Evolutionary conservation across 768 basidiomycete genomes (phyloP).

Genomic region (Cubamyces lactineus): DNA sequence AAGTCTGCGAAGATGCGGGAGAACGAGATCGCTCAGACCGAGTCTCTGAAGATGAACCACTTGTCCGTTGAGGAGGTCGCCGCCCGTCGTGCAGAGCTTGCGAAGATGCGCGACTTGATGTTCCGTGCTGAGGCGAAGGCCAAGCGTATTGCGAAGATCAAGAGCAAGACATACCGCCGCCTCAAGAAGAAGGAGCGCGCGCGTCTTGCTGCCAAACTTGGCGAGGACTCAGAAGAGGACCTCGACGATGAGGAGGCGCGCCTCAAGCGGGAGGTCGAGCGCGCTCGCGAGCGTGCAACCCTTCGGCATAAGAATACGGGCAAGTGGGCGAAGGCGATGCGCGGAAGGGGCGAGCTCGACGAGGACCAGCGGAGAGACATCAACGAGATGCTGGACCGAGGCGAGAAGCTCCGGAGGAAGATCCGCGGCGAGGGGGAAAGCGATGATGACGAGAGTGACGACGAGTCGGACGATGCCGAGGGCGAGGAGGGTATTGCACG

Average conservation of each 20-base stretch:
- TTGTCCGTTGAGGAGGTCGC: constrained; percentile 86
- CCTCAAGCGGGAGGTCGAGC: constrained; percentile 72
- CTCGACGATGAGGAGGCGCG: constrained; percentile 50
- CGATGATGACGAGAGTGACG: constrained; percentile 49
- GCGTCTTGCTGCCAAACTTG: constrained; percentile 50
- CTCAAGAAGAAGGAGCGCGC: constrained; percentile 80
- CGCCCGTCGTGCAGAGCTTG: constrained; percentile 77
- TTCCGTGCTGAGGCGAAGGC: constrained; percentile 93
- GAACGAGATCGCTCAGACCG: constrained; percentile 74
- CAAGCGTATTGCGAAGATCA: constrained; percentile 90
- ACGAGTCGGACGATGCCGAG: constrained; percentile 46
- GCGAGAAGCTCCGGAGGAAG: constrained; percentile 76
- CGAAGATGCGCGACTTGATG: constrained; percentile 89
- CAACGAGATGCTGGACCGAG: constrained; percentile 81
- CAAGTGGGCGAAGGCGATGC: constrained; percentile 84
- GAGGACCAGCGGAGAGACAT: constrained; percentile 68
- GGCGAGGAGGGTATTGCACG: constrained; percentile 45
- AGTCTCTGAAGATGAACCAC: constrained; percentile 83
- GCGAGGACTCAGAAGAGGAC: constrained; percentile 56
- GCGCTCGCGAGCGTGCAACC: constrained; percentile 90
- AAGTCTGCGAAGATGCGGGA: constrained; percentile 83
- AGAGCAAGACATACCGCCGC: constrained; percentile 90
- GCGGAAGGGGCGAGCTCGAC: constrained; percentile 67
- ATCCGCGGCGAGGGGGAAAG: constrained; percentile 69
- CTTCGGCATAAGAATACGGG: constrained; percentile 86